Evolutionary conservation across 2,329 filamentous ascomycete genomes (phyloP), one percentile per base, ranked within the genome.

Genomic region (Colletotrichum incanum): DNA sequence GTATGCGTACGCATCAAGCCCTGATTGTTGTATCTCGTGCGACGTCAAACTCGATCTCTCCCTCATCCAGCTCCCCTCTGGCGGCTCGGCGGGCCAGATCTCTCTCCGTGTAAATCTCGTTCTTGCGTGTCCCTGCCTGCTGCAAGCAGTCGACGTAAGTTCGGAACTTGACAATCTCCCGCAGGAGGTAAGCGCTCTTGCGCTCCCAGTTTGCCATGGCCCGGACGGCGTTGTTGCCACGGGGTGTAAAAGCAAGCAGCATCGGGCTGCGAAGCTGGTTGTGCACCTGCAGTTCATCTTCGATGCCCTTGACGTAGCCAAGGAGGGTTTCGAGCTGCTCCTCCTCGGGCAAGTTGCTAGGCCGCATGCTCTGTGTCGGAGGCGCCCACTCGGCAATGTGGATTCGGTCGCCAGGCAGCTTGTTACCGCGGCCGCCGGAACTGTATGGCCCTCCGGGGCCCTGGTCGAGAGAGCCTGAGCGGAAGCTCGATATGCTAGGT

Each of bases 201-300:
- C 93, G 92, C 85, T 99, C 95, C 96, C 96, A 99, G 82, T 99
- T 99, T 26, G 92, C 88, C 93, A 98, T 96, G 20, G 96, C 94
- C 82, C 93, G 95, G 74, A 86, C 86, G 20, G 92, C 90, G 78
- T 98, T 98, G 47, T 90, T 88, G 73, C 96, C 93, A 39, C 95
- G 90, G 3, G 94, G 93, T 18, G 94, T 95, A 80, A 97, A 98
- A 11, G 96, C 95, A 66, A 98, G 88, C 67, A 95, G 88, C 93
- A 98, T 96, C 2, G 94, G 92, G 69, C 91, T 91, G 76, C 96
- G 92, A 75, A 98, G 86, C 79, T 95, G 93, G 78, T 98, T 98
- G 83, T 99, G 96, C 73, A 89, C 88, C 79, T 94, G 89, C 60
- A 98, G 86, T 77, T 99, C 96, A 16, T 92, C 90, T 78, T 98